Percentiles rank a stretch among this genome's conserved stretches.
These are phyloP conservation scores for Thielaviopsis punctulata DNA, from an alignment of 2,329 filamentous ascomycete species.

Conservation along the genomic window DNA sequence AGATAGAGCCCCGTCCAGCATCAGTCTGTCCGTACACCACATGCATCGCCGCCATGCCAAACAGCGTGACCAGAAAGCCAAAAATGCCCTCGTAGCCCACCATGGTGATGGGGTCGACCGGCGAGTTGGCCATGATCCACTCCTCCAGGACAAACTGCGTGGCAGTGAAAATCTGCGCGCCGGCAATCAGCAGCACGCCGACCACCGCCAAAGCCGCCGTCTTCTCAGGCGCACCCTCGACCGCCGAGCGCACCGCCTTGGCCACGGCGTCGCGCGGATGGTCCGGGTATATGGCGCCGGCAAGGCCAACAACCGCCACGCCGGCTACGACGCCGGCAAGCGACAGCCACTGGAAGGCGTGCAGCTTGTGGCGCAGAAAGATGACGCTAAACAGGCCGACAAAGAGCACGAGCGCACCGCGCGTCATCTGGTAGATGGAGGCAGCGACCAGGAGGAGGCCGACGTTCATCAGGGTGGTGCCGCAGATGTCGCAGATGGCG, in stretches of 20 bases:
- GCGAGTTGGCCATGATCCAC: conserved; percentile 56
- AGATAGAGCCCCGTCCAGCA: conserved; percentile 62
- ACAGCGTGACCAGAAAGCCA: conserved; percentile 62
- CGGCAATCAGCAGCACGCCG: conserved; percentile 79
- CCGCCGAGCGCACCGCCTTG: conserved; percentile 16
- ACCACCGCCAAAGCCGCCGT: conserved; percentile 45
- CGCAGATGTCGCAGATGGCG: conserved; percentile 82
- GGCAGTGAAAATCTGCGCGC: conserved; percentile 90
- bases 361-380: conserved; percentile 65
- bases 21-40: conserved; percentile 57
- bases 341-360: conserved; percentile 82
- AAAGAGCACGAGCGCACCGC: conserved; percentile 85
- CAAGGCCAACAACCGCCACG: conserved; percentile 77
- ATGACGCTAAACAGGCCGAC: conserved; percentile 89
- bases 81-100: conserved; percentile 96
- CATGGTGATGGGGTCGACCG: conserved; percentile 65
- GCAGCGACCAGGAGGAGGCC: conserved; percentile 86
- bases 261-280: conserved; percentile 28
- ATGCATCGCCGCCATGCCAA: conserved; percentile 69
- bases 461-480: conserved; percentile 94
- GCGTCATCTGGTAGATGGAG: conserved; percentile 97
- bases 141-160: conserved; percentile 94
- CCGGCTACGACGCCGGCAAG: conserved; percentile 74
- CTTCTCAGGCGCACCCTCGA: conserved; percentile 22
- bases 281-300: conserved; percentile 65